A percentile compares a stretch with the other conserved stretches of the same genome.
Conservation (phyloP, 495 filamentous ascomycete genomes). For the Cryomyces antarcticus region DNA sequence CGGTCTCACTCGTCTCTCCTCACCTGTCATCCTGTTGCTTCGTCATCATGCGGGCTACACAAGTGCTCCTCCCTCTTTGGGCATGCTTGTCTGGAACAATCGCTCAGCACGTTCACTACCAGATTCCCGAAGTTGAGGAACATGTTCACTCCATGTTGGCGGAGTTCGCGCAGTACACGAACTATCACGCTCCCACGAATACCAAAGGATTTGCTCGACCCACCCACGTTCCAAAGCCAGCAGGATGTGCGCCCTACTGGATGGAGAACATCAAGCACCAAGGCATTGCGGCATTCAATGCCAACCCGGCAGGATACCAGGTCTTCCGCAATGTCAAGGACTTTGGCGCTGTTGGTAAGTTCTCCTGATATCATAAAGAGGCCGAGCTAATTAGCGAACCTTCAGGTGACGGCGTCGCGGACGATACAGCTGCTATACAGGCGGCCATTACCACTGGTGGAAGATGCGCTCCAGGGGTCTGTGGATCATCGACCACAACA, state of each 20-base stretch:
- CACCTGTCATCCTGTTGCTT: too few relatives aligned
- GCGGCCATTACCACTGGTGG: conserved; percentile 15
- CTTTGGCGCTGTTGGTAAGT: conserved; percentile 29
- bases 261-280: conserved; percentile 16
- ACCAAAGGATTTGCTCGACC: background rate
- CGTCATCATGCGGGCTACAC: background rate
- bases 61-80: background rate
- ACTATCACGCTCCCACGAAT: background rate
- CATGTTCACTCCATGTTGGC: conserved; percentile 2
- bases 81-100: background rate
- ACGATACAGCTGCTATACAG: conserved; percentile 32
- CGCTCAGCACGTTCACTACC: conserved; percentile 5
- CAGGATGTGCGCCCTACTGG: conserved; percentile 8
- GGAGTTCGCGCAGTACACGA: background rate
- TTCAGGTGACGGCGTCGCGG: conserved; percentile 26
- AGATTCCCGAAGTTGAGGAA: conserved; percentile 3
- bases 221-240: background rate
- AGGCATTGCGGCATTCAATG: conserved; percentile 16
- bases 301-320: conserved; percentile 19
- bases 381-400: conserved; percentile 2
- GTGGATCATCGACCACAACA: conserved; percentile 24
- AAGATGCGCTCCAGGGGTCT: conserved; percentile 14
- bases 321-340: conserved; percentile 36
- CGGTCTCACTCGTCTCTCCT: too few relatives aligned
- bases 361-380: background rate